Conservation (phyloP, 2,329 filamentous ascomycete species). For the Ophiostoma sp. region DNA sequence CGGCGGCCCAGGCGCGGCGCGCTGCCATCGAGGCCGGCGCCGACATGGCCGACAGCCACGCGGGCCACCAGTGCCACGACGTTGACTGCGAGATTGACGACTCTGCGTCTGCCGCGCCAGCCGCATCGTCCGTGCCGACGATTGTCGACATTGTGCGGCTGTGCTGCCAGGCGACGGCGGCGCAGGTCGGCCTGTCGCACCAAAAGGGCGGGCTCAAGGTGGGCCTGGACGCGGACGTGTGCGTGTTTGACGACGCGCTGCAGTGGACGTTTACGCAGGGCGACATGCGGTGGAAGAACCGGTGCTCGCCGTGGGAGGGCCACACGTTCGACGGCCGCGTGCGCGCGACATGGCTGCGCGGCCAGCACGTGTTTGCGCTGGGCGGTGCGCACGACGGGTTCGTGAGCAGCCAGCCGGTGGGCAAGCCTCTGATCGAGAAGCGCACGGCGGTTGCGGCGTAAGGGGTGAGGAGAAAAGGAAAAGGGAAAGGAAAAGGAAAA, state of each 20-base stretch:
- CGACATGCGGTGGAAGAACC: constrained; percentile 93
- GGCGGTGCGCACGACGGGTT: constrained; percentile 51
- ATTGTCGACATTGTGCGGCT: constrained; percentile 77
- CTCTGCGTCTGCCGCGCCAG: constrained; percentile 30
- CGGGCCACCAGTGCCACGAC: constrained; percentile 18
- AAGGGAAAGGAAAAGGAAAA: neutral
- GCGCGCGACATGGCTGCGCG: constrained; percentile 77
- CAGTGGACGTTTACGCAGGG: constrained; percentile 67
- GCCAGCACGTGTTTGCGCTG: constrained; percentile 65
- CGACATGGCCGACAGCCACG: neutral
- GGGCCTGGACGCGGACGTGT: constrained; percentile 85
- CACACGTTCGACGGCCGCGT: constrained; percentile 73
- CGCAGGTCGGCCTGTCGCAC: constrained; percentile 77
- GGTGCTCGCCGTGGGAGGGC: constrained; percentile 85
- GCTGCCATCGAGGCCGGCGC: constrained; percentile 34
- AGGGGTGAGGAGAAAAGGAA: neutral
- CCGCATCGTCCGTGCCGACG: constrained; percentile 39
- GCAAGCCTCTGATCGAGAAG: constrained; percentile 45
- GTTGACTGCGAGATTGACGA: constrained; percentile 2
- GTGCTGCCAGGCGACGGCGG: constrained; percentile 80
- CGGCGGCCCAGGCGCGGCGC: constrained; percentile 59
- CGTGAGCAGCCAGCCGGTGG: constrained; percentile 43
- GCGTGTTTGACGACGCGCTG: constrained; percentile 81
- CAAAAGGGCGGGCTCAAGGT: constrained; percentile 74
- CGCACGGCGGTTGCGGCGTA: constrained; percentile 13